Base-by-base conservation (phyloP, 495 filamentous ascomycete species). In the Ramalina peruviana region DNA sequence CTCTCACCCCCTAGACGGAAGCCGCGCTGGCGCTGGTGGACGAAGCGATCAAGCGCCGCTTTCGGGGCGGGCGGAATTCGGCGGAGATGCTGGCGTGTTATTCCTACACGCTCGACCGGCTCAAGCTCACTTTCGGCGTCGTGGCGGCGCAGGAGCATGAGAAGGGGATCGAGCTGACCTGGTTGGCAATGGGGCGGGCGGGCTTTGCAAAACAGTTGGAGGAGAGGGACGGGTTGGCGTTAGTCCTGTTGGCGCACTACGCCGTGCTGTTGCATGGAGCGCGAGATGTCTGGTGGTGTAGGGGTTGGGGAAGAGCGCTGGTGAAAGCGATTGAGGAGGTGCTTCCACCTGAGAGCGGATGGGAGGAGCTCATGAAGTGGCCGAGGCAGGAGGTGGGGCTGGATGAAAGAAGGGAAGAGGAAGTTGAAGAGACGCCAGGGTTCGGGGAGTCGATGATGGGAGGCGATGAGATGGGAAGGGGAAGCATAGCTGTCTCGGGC, bases 201-300 rank as follows among this genome's bases (percentile, higher is more conserved):
- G 11, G 9, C 4, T 67, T 67, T 50, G 46, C 68, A 12, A 45
- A 40, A 3, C 46, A 52, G 1, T 51, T 72, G 15, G 53, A 67
- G 38, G 46, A 57, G 26, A 61, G 63, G 42, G 62, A 69, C 7
- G 62, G 69, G 7, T 39, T 60, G 36, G 62, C 66, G 2, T 40
- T 74, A 9, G 57, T 67, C 1, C 53, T 74, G 1, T 49, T 73
- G 20, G 65, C 65, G 3, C 56, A 71, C 41, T 74, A 66, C 59
- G 65, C 61, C 42, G 62, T 70, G 2, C 44, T 71, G 12, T 45
- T 71, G 25, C 54, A 57, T 40, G 61, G 60, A 42, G 70, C 66
- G 62, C 48, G 60, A 3, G 53, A 54, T 5, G 47, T 53, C 0
- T 71, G 67, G 69, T 64, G 67, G 49, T 65, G 68, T 59, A 23